Evolutionary conservation across 176 grass and related monocot species (phyloP), one percentile per base, ranked within the genome.

Genomic region (Carex myosuroides): DNA sequence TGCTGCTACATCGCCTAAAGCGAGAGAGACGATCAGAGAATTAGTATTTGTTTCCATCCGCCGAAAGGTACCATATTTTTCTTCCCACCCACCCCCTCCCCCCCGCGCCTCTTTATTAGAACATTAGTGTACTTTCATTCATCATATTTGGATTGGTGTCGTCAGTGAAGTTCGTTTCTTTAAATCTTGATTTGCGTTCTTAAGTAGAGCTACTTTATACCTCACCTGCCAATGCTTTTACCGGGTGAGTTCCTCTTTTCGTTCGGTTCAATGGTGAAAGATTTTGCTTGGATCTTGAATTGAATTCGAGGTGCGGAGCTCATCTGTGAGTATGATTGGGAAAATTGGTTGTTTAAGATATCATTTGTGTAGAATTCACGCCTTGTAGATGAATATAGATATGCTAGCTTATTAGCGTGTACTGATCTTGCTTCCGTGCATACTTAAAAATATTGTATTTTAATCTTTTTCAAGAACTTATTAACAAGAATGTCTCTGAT

Each of bases 41-140:
- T 76, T 76, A 6, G 71, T 54, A 77, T 32, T 77, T 56, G 73
- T 55, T 56, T 77, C 73, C 50, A 50, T 77, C 50, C 73, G 48
- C 46, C 46, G 24, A 56, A 77, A 77, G 50, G 73, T 77, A 77
- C 12, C 6, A 30, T 52, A 24, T 77, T 52, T 77, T 55, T 55
- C 70, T 54, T 35, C 33, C 29, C 29, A 29, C 5, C 37, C 37
- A 39, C 37, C 37, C 37, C 1, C 7, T 0, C 57, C 5, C 3
- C 60, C n/a, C 9, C 18, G 1, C 59, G 37, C 22, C n/a, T 62
- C 60, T 24, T 24, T 10, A 20, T 48, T 46, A 46, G 18, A 3
- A 71, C 2, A 42, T 71, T 22, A 71, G 16, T 70, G 29, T 42
- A 41, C 35, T 32, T 70, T 39, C 3, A 70, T 44, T 42, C 35